These are phyloP conservation scores for Penicillium sp. DNA, from an alignment of 2,329 filamentous ascomycete genomes.

Conservation along the genomic window DNA sequence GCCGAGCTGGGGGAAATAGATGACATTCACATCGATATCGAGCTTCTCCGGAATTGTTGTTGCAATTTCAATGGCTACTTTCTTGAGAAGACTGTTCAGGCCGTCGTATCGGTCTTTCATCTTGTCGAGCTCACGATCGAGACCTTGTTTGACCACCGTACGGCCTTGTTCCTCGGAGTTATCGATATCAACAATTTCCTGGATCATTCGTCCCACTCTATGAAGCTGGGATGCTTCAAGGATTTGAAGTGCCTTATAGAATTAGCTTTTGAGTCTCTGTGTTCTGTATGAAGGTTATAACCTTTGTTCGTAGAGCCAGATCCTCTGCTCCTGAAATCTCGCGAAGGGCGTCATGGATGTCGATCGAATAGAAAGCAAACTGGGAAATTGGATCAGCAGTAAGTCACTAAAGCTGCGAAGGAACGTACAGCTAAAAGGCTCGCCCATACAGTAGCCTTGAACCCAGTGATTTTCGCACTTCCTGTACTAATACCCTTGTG, in stretches of 20 bases:
- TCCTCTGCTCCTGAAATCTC: constrained; percentile 56
- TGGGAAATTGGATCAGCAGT: constrained; percentile 32
- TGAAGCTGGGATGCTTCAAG: constrained; percentile 61
- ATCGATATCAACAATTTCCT: constrained; percentile 75
- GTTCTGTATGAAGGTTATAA: constrained; percentile 21
- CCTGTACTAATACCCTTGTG: constrained; percentile 70
- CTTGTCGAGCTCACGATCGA: constrained; percentile 72
- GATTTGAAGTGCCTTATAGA: constrained; percentile 54
- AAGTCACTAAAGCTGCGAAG: too few species aligned
- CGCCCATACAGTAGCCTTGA: constrained; percentile 69
- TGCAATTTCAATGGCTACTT: constrained; percentile 65
- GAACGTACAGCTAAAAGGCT: constrained; percentile 57
- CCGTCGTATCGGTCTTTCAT: constrained; percentile 76
- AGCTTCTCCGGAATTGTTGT: constrained; percentile 59
- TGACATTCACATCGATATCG: constrained; percentile 65
- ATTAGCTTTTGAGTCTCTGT: background rate
- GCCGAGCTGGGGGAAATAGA: constrained; percentile 87
- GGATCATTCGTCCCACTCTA: constrained; percentile 67
- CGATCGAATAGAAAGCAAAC: constrained; percentile 70
- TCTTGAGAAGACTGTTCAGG: constrained; percentile 69
- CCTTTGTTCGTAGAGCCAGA: constrained; percentile 56
- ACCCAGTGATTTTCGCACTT: constrained; percentile 52
- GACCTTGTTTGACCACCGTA: constrained; percentile 68
- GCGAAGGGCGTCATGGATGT: constrained; percentile 63
- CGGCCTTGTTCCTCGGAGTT: constrained; percentile 68